Evolutionary conservation across 352 stramenopile genomes (phyloP), one percentile per base, ranked within the genome.

Genomic region (Chrysophaeum taylorii): DNA sequence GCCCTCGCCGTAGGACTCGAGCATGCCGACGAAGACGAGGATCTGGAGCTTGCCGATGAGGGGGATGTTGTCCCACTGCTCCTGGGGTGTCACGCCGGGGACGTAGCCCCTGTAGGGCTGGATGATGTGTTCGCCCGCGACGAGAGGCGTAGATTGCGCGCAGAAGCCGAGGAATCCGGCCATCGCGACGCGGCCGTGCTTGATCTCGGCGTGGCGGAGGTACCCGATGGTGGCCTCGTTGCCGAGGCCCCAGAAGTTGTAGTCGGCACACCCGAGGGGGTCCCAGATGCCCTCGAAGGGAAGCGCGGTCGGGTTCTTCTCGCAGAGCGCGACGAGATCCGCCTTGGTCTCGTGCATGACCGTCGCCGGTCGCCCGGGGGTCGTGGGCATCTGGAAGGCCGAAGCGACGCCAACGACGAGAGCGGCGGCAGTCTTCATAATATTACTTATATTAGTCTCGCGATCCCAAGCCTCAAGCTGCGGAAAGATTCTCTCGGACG

Each of bases 181-280:
- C 60, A 69, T 64, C 50, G 60, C 36, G 36, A 74, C 37, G 48
- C 70, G 57, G 41, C 70, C 70, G 61, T 74, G 70, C 43, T 73
- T 74, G 50, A 86, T 74, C 61, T 86, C 81, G 41, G 79, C 71
- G 57, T 80, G 74, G 68, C 79, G 70, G 43, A 82, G 76, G 62
- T 79, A 78, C 33, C 73, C 70, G 50, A 85, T 84, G 52, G 73
- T 82, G 15, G 70, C 77, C 68, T 83, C 75, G 64, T 84, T 83
- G 18, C 73, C 71, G 18, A 74, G 52, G 27, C 74, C 79, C 74
- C 78, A 84, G 71, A 84, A 84, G 35, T 82, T 70, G 18, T 52
- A 68, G 21, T 81, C 77, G 0, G 77, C 75, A 38, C 82, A 67
- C 70, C 80, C 81, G 35, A 86, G 73, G 36, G 81, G 81, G 77